These are phyloP conservation scores for Penicillium sp. DNA, from an alignment of 2,329 filamentous ascomycete species.

Conservation along the genomic window DNA sequence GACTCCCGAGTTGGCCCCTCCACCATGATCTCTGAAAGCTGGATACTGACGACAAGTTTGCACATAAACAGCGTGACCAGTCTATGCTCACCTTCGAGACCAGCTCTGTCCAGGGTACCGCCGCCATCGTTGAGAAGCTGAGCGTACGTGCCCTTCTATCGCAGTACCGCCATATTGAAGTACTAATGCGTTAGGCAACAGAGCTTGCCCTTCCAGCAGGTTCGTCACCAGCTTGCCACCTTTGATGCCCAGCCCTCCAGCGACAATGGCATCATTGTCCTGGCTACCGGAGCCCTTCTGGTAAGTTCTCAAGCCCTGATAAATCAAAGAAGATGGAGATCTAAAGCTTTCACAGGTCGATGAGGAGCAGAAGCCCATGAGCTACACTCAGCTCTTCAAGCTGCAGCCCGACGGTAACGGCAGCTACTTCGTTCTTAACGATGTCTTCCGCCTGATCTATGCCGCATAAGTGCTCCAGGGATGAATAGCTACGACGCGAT, in stretches of 20 bases:
- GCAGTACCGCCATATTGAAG: neutral
- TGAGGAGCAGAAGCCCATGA: conserved; percentile 81
- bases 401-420: conserved; percentile 66
- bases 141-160: conserved; percentile 54
- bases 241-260: conserved; percentile 78
- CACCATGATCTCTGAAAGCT: neutral
- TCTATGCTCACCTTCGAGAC: conserved; percentile 96
- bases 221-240: conserved; percentile 73
- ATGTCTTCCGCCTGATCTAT: conserved; percentile 90
- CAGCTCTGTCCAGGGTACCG: conserved; percentile 61
- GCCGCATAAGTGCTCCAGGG: conserved; percentile 14
- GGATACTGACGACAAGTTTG: neutral
- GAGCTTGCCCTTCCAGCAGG: conserved; percentile 76
- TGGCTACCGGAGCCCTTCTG: conserved; percentile 82
- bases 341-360: conserved; percentile 63
- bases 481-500: conserved; percentile 18
- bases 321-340: neutral
- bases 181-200: conserved; percentile 40
- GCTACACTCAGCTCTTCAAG: conserved; percentile 87
- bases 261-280: conserved; percentile 72
- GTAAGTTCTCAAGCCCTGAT: conserved; percentile 50
- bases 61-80: conserved; percentile 60
- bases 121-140: conserved; percentile 75
- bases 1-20: neutral
- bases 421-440: conserved; percentile 87